phyloP scores from a whole-genome alignment of 2,329 filamentous ascomycete genomes.

The Colletotrichum tropicicola region DNA sequence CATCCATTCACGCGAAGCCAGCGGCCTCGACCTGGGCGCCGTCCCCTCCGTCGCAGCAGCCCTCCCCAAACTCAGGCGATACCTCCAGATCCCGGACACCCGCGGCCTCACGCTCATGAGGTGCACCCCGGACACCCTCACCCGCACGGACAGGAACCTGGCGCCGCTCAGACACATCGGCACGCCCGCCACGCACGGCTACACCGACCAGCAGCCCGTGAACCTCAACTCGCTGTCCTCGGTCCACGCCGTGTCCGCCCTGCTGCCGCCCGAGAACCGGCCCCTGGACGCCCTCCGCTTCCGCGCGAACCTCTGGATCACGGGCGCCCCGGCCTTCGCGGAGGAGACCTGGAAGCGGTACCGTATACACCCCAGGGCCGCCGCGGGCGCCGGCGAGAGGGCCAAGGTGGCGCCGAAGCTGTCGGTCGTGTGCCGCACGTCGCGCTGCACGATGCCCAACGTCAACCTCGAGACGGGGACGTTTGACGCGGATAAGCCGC shows the following conservation, averaged over 20 bases:
- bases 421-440: slow-evolving; percentile 32
- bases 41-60: slow-evolving; percentile 24
- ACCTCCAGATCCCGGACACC: slow-evolving; percentile 16
- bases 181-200: slow-evolving; percentile 32
- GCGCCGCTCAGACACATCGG: slow-evolving; percentile 32
- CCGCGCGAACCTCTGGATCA: slow-evolving; percentile 33
- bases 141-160: slow-evolving; percentile 28
- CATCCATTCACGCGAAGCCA: slow-evolving; percentile 30
- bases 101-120: slow-evolving; percentile 24
- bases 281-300: slow-evolving; percentile 32
- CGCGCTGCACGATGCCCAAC: slow-evolving; percentile 32
- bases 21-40: slow-evolving; percentile 27
- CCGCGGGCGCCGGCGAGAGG: neutral
- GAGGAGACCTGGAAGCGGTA: slow-evolving; percentile 32
- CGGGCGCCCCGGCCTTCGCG: slow-evolving; percentile 27
- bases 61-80: slow-evolving; percentile 29
- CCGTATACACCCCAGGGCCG: slow-evolving; percentile 10
- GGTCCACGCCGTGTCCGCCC: slow-evolving; percentile 30
- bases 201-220: slow-evolving; percentile 33
- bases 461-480: slow-evolving; percentile 23
- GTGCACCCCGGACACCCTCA: slow-evolving; percentile 28
- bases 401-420: slow-evolving; percentile 15
- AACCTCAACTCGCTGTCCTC: slow-evolving; percentile 33
- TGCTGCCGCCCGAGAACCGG: slow-evolving; percentile 25
- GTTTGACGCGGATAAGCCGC: slow-evolving; percentile 16